Base-by-base conservation (phyloP, 2,329 filamentous ascomycete genomes). In the Paecilomyces niveus region DNA sequence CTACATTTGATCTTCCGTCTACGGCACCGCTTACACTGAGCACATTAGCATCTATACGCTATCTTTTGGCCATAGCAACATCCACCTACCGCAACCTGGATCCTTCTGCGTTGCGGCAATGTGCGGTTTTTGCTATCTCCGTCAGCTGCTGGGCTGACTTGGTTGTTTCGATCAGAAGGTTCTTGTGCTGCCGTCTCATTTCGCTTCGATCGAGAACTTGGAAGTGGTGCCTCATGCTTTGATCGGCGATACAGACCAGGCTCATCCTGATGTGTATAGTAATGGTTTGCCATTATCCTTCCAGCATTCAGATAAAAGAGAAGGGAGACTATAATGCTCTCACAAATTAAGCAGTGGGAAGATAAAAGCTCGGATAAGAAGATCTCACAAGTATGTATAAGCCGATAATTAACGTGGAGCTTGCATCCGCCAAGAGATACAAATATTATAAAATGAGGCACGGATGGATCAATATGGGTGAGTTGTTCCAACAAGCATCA, bases 1-100 rank as follows among this genome's bases (percentile, higher is more conserved):
- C 89, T 96, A 77, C 93, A 97, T 65, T 90, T 88, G 67, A 97
- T 97, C 80, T 97, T 97, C 59, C 93, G 85, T 77, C 93, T 92
- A 61, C 93, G 86, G 75, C 93, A 97, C 64, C 93, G 86, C 35
- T 86, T 85, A 73, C 93, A 97, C 93, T 97, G 63, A 5, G 52
- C 21, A 32, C n/a, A 55, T 62, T 31, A 32, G 57, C 59, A 45
- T 59, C 22, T 57, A 53, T 29, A 64, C 32, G 13, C 10, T 45
- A n/a, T 45, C 18, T 18, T 9, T 3, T 13, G n/a, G 15, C 10
- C 15, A 45, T 45, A 45, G 3, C 3, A 18, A 13, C 39, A 45
- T n/a, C 31, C 24, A 56, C 67, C 57, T 74, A 83, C 81, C 22
- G 81, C 81, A 53, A 83, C 78, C 39, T 76, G 78, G 55, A 84